Base-by-base conservation (phyloP, 1,284 basidiomycete species). In the Pseudozyma thailandica region DNA sequence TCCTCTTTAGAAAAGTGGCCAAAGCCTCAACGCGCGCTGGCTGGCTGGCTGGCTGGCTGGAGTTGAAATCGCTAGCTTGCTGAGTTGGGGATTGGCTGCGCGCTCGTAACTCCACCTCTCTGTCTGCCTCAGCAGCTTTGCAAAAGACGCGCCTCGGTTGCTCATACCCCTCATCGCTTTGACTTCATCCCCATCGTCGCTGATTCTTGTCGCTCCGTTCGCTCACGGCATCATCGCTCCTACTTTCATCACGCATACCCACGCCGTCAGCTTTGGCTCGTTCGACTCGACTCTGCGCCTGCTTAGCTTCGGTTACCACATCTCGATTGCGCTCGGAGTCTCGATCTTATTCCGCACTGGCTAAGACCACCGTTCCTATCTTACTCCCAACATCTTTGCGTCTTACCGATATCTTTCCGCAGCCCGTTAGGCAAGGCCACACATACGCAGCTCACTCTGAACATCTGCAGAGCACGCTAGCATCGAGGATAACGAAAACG, bases 101-200 rank as follows among this genome's bases (percentile, higher is more conserved):
- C n/a, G n/a, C n/a, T n/a, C n/a, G n/a, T 47, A 47, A 47, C 45
- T 47, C 45, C 45, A 47, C 45, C 31, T 47, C 18, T 30, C 3
- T 21, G 10, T 35, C 20, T 35, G 33, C 21, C 33, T 18, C n/a
- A 44, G n/a, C 7, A 18, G 42, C 18, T 9, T 43, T 43, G 25
- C 41, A n/a, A n/a, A n/a, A n/a, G n/a, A n/a, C n/a, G n/a, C n/a
- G n/a, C n/a, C n/a, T n/a, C n/a, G n/a, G n/a, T n/a, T 35, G 33
- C n/a, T n/a, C 13, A 35, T n/a, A n/a, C 13, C 33, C 13, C 15
- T 35, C 33, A 35, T 35, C 13, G 13, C n/a, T 35, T 16, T 16
- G 33, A 12, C 33, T 35, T 35, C 33, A 35, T 35, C 15, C 13
- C 33, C 8, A 7, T 35, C n/a, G 33, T n/a, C 33, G 33, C n/a